phyloP scores from a whole-genome alignment of 2,329 filamentous ascomycete genomes.

The Penicillium hordei region DNA sequence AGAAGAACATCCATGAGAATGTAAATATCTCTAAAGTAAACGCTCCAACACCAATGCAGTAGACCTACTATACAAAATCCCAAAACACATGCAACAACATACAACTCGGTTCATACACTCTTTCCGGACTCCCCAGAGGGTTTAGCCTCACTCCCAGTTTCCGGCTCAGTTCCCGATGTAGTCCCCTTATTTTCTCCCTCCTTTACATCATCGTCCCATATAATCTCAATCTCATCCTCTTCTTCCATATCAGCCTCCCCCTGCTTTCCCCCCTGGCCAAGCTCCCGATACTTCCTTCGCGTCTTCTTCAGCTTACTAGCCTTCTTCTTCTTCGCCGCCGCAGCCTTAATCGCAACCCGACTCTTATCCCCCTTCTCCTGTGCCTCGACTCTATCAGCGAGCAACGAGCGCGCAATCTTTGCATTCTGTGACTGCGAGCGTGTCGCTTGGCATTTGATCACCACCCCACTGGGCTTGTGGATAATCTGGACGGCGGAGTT shows the following conservation, averaged over 20 bases:
- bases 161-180: background rate
- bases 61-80: background rate
- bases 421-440: slow-evolving; percentile 84
- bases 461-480: slow-evolving; percentile 84
- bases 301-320: slow-evolving; percentile 47
- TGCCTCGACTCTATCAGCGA: slow-evolving; percentile 76
- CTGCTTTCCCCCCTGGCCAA: slow-evolving; percentile 32
- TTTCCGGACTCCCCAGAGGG: background rate
- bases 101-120: background rate
- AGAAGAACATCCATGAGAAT: background rate
- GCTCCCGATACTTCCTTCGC: slow-evolving; percentile 44
- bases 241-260: slow-evolving; percentile 19
- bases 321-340: slow-evolving; percentile 68
- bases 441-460: slow-evolving; percentile 91
- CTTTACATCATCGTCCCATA: slow-evolving; percentile 17
- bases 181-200: background rate
- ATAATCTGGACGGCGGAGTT: slow-evolving; percentile 90
- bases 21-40: background rate
- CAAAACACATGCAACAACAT: background rate
- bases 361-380: slow-evolving; percentile 70
- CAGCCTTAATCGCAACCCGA: slow-evolving; percentile 77
- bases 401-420: slow-evolving; percentile 73
- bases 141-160: background rate
- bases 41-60: background rate
- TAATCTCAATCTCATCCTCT: slow-evolving; percentile 8